Base-by-base conservation (phyloP, 2,329 filamentous ascomycete genomes). In the Xylariales sp. region DNA sequence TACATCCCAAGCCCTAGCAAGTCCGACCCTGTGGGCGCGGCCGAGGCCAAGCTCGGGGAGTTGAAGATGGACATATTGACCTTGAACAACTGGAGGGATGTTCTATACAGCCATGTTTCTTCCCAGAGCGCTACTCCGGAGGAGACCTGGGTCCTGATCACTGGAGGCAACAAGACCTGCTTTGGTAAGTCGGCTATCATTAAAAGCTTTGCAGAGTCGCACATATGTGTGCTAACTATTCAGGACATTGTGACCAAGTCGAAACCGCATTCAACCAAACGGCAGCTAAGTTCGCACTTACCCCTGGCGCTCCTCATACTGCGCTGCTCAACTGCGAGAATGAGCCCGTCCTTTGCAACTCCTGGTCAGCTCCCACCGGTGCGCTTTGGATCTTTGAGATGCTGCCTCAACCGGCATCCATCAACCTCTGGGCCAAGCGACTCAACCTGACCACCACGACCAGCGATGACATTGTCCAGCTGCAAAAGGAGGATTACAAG, bases 141-240 rank as follows among this genome's bases (percentile, higher is more conserved):
- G 63, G 82, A 88, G 64, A 89, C 84, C 84, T 82, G 85, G 71
- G 69, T 91, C 46, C 73, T 86, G 51, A 66, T 88, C 51, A 86
- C 81, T 8, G 86, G 86, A 42, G 73, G 84, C 52, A 89, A 90
- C 71, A 84, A 81, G 68, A 88, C 86, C 22, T 91, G 86, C 68
- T 83, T 75, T 58, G 75, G 77, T 80, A 66, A 44, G 71, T 53
- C 46, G 31, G 11, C 7, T 15, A 7, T 39, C 37, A 8, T 27
- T n/a, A 31, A 28, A 4, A 21, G 10, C 6, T 24, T 15, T n/a
- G 2, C 9, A 27, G 22, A 18, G 20, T 36, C 11, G 8, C 10
- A 18, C n/a, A 10, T 36, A 11, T 24, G 7, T 18, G 21, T 16
- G 16, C 14, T 43, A 19, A 12, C 42, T 61, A 22, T 37, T 22